Base-by-base conservation (phyloP, 768 basidiomycete genomes). In the Amyloporia xantha region DNA sequence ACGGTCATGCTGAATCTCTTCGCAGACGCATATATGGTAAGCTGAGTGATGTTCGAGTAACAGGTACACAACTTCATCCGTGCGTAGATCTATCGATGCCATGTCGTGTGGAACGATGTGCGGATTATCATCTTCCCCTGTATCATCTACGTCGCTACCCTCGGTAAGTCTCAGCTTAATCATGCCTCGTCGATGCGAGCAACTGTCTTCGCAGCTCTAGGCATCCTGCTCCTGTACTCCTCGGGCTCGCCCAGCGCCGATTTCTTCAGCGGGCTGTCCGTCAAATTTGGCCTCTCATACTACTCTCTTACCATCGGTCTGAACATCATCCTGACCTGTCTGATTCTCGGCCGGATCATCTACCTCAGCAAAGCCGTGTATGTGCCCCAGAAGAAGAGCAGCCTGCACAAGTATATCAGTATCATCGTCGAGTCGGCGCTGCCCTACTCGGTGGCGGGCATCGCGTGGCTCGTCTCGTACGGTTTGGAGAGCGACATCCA, bases 11-110 rank as follows among this genome's bases (percentile, higher is more conserved):
- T 52, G 26, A 66, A 71, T 5, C 56, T 69, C 9, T 48, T 72
- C 53, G 64, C 64, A 5, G 70, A 72, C 28, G 72, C 55, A 1
- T 46, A 72, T 38, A 59, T 74, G 53, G 73, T 74, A 44, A 40
- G n/a, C n/a, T n/a, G n/a, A n/a, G n/a, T n/a, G n/a, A n/a, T n/a
- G n/a, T n/a, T n/a, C n/a, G n/a, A n/a, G n/a, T n/a, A n/a, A n/a
- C n/a, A n/a, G n/a, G n/a, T n/a, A n/a, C n/a, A n/a, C n/a, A n/a
- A n/a, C n/a, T n/a, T n/a, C n/a, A n/a, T n/a, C n/a, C n/a, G n/a
- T 35, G 33, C n/a, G 20, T 24, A 42, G 41, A 42, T 42, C 5
- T 42, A 42, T 24, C 41, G 41, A 6, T 42, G 41, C 23, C 25
- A 10, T n/a, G 23, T 42, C 23, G 20, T 42, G 5, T 42, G 41